These are phyloP conservation scores for Lichtheimia ornata DNA, from an alignment of 371 early-diverging fungal species.

Conservation along the genomic window DNA sequence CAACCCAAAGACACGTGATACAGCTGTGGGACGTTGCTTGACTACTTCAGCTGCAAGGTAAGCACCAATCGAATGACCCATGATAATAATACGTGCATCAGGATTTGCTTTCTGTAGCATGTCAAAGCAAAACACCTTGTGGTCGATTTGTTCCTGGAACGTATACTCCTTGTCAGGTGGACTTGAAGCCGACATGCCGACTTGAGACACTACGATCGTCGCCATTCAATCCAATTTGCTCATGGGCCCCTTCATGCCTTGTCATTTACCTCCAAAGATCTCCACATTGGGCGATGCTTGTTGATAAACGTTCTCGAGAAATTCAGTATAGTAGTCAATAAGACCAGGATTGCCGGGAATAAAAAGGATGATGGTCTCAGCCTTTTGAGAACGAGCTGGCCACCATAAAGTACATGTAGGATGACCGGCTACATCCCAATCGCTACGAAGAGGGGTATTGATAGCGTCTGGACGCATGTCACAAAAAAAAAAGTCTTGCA, in stretches of 20 bases:
- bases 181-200: conserved; percentile 47
- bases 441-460: conserved; percentile 40
- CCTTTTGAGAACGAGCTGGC: conserved; percentile 38
- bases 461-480: neutral
- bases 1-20: conserved; percentile 65
- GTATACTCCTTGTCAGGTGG: conserved; percentile 31
- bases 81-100: conserved; percentile 59
- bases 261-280: conserved; percentile 51
- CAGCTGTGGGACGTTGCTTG: conserved; percentile 57
- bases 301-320: conserved; percentile 53
- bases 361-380: conserved; percentile 53
- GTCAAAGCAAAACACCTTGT: conserved; percentile 67
- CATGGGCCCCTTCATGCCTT: no score
- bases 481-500: no score
- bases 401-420: conserved; percentile 56
- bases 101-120: conserved; percentile 40
- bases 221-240: no score
- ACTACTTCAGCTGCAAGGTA: conserved; percentile 60
- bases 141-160: conserved; percentile 66
- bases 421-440: conserved; percentile 51
- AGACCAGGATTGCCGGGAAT: conserved; percentile 76
- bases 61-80: conserved; percentile 72
- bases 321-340: conserved; percentile 69
- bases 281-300: conserved; percentile 35
- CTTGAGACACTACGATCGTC: conserved; percentile 48